A percentile compares a stretch with the other conserved stretches of the same genome.
phyloP scores from a whole-genome alignment of 805 yeast species.

The Pichia sporocuriosa region DNA sequence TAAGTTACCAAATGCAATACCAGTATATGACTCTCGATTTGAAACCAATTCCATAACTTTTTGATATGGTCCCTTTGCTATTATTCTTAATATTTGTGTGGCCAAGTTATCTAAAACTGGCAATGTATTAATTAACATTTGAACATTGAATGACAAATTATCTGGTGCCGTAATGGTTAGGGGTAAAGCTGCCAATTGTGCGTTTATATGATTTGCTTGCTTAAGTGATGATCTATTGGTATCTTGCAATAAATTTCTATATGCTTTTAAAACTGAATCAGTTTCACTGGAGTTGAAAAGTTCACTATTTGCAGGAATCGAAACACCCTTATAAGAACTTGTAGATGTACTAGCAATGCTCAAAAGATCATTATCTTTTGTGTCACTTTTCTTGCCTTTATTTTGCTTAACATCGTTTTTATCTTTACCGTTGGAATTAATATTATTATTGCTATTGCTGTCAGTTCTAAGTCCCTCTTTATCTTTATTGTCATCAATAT shows the following conservation, averaged over 20 bases:
- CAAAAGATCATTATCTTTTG: too few relatives aligned
- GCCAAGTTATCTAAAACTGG: slow-evolving; percentile 79
- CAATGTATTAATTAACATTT: slow-evolving; percentile 57
- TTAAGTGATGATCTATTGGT: slow-evolving; percentile 12
- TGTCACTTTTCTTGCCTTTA: background rate
- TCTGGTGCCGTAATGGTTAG: slow-evolving; percentile 51
- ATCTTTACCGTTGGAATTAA: too few relatives aligned
- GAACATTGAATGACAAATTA: slow-evolving; percentile 52
- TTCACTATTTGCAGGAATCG: slow-evolving; percentile 31
- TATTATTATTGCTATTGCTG: too few relatives aligned
- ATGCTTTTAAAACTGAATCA: slow-evolving; percentile 21
- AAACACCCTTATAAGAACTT: slow-evolving; percentile 25
- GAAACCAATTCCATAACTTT: slow-evolving; percentile 67
- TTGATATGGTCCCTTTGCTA: slow-evolving; percentile 70
- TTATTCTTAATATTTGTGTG: slow-evolving; percentile 66
- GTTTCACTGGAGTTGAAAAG: slow-evolving; percentile 23
- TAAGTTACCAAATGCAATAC: slow-evolving; percentile 55
- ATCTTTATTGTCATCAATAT: background rate
- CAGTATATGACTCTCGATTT: slow-evolving; percentile 58
- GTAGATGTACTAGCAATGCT: slow-evolving; percentile 11
- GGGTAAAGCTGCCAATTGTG: slow-evolving; percentile 57
- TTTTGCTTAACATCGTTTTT: background rate
- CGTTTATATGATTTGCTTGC: slow-evolving; percentile 27
- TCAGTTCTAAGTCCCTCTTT: too few relatives aligned
- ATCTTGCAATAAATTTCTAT: slow-evolving; percentile 21